Percentiles rank a stretch among this genome's conserved stretches.
Evolutionary conservation across 73 alveolate genomes (phyloP).

Genomic region (Paramecium octaurelia): DNA sequence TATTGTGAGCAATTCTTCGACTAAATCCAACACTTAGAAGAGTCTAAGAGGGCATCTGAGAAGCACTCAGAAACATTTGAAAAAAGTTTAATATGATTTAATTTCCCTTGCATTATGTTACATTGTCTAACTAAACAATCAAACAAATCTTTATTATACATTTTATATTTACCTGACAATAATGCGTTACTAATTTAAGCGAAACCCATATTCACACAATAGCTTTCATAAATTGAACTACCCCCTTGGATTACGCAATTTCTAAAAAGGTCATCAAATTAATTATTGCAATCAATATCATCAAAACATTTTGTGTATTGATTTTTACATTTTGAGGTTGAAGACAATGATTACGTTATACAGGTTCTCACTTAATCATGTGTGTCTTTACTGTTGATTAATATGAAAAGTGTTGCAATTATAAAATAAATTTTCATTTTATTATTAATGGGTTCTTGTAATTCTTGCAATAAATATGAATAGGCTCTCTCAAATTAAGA

Average conservation of each 20-base stretch:
- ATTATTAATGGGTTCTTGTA: not conserved
- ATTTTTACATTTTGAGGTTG: not conserved
- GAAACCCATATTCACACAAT: not conserved
- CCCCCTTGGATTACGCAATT: not conserved
- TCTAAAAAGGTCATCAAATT: constrained; percentile 17
- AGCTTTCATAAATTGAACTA: not conserved
- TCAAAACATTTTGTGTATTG: not conserved
- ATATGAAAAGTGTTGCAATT: not conserved
- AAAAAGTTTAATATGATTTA: not conserved
- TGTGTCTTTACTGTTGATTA: not conserved
- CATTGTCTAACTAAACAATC: constrained; percentile 16
- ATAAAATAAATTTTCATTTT: not conserved
- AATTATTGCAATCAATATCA: not conserved
- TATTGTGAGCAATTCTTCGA: not conserved
- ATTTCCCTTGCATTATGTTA: not conserved
- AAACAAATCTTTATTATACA: not conserved
- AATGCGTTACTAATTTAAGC: not conserved
- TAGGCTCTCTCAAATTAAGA: not conserved
- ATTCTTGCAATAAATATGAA: not conserved
- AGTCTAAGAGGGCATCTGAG: not conserved
- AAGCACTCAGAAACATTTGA: not conserved
- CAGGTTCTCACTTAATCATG: constrained; percentile 5
- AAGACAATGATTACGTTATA: not conserved
- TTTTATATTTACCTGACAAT: not conserved
- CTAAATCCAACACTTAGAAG: not conserved